A percentile compares a stretch with the other conserved stretches of the same genome.
Conservation (phyloP, 75 land plant genomes). For the Pinus albicaulis region DNA sequence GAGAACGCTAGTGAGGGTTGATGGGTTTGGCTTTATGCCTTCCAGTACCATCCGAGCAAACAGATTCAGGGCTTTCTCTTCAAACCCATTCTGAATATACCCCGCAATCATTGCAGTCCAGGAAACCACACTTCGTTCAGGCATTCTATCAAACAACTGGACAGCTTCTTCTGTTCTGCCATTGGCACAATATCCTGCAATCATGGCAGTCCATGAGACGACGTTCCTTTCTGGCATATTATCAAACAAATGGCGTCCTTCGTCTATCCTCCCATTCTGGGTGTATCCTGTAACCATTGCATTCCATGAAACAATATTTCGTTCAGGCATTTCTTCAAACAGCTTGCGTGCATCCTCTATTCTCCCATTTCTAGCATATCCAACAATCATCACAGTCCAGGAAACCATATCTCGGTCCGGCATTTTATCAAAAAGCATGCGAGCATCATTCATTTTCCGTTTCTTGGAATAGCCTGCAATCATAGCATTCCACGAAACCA, state of each 20-base stretch:
- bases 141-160: constrained; percentile 44
- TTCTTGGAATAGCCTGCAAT: constrained; percentile 26
- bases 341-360: constrained; percentile 18
- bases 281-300: constrained; percentile 44
- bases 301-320: constrained; percentile 48
- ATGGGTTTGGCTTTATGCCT: constrained; percentile 36
- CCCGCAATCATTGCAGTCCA: constrained; percentile 50
- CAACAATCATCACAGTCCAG: constrained; percentile 41
- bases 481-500: constrained; percentile 22
- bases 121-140: constrained; percentile 33
- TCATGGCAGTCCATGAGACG: constrained; percentile 44
- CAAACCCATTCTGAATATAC: constrained; percentile 24
- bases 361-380: constrained; percentile 23
- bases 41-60: constrained; percentile 29
- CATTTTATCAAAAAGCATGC: constrained; percentile 9
- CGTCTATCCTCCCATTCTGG: constrained; percentile 14
- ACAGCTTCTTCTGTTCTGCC: constrained; percentile 16
- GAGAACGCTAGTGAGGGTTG: constrained; percentile 37
- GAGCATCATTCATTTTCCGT: background rate
- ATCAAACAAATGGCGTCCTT: constrained; percentile 44
- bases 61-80: constrained; percentile 24
- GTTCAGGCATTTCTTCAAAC: constrained; percentile 41
- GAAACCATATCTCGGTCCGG: constrained; percentile 21
- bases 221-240: constrained; percentile 37
- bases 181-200: constrained; percentile 35